Conservation (phyloP, 768 basidiomycete genomes). For the Clavulina sp. region DNA sequence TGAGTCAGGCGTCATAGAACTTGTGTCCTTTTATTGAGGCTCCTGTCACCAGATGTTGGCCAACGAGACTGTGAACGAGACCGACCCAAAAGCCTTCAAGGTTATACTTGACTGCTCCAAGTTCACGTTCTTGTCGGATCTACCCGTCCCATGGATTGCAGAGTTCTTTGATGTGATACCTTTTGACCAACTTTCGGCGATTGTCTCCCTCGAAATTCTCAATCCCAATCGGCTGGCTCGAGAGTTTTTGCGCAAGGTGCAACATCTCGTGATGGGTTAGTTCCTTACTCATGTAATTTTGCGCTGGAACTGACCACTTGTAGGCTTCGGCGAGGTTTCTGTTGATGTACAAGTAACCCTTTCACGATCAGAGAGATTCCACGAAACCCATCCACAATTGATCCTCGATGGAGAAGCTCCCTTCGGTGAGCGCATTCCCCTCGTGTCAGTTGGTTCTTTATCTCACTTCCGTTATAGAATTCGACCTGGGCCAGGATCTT, state of each 20-base stretch:
- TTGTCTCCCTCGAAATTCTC: slow-evolving; percentile 43
- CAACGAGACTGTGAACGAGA: slow-evolving; percentile 33
- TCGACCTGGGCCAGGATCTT: background rate
- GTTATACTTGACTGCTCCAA: slow-evolving; percentile 69
- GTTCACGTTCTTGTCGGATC: slow-evolving; percentile 55
- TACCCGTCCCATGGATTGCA: slow-evolving; percentile 69
- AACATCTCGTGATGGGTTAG: slow-evolving; percentile 45
- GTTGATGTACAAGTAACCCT: background rate
- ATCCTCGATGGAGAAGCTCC: background rate
- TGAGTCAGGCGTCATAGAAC: slow-evolving; percentile 12
- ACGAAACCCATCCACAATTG: background rate
- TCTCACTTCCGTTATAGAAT: background rate
- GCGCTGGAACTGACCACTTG: background rate
- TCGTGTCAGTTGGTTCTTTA: no score
- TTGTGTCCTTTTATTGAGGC: background rate
- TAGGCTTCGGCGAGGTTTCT: background rate
- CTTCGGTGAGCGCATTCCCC: no score
- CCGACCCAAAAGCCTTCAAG: slow-evolving; percentile 39
- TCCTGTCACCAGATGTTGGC: background rate
- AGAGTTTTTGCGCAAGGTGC: slow-evolving; percentile 57
- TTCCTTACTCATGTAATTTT: background rate
- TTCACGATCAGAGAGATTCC: background rate
- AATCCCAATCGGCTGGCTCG: slow-evolving; percentile 57
- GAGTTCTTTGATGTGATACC: slow-evolving; percentile 62
- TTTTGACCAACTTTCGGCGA: slow-evolving; percentile 44